Evolutionary conservation across 768 basidiomycete genomes (phyloP).

Genomic region (Sarcomyxa edulis): DNA sequence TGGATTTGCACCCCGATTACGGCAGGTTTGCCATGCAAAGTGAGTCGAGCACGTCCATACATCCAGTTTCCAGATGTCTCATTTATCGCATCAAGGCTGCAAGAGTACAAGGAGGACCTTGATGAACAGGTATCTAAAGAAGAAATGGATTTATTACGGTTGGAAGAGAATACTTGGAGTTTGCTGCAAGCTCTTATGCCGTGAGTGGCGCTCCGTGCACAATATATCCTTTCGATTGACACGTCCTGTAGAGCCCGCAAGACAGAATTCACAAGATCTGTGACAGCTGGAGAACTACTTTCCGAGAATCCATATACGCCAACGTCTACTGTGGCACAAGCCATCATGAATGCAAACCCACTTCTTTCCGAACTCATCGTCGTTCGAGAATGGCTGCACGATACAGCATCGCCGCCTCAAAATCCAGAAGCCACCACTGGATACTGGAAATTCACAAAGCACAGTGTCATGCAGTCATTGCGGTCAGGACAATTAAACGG

Average conservation of each 20-base stretch:
- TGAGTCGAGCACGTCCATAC: slow-evolving; percentile 24
- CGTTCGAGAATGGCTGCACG: slow-evolving; percentile 86
- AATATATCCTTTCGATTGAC: background rate
- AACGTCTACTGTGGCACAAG: slow-evolving; percentile 67
- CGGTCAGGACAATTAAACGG: slow-evolving; percentile 39
- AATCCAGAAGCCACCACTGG: slow-evolving; percentile 73
- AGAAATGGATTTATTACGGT: slow-evolving; percentile 56
- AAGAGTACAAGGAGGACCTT: slow-evolving; percentile 41
- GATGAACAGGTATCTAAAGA: slow-evolving; percentile 32
- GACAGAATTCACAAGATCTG: slow-evolving; percentile 42
- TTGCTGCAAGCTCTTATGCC: slow-evolving; percentile 75
- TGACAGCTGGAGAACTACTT: slow-evolving; percentile 52
- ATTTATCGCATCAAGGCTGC: slow-evolving; percentile 31
- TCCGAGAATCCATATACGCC: slow-evolving; percentile 79
- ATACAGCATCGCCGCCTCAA: slow-evolving; percentile 56
- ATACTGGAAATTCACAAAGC: slow-evolving; percentile 82
- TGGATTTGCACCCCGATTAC: slow-evolving; percentile 67
- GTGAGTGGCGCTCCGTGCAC: slow-evolving; percentile 33
- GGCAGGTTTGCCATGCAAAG: slow-evolving; percentile 50
- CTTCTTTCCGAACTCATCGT: slow-evolving; percentile 72
- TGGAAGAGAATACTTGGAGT: slow-evolving; percentile 82
- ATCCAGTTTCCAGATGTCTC: background rate
- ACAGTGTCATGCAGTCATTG: slow-evolving; percentile 60
- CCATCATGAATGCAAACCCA: slow-evolving; percentile 62
- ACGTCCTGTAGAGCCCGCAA: slow-evolving; percentile 53